phyloP scores from a whole-genome alignment of 495 filamentous ascomycete species.

The Aspergillus cristatus region DNA sequence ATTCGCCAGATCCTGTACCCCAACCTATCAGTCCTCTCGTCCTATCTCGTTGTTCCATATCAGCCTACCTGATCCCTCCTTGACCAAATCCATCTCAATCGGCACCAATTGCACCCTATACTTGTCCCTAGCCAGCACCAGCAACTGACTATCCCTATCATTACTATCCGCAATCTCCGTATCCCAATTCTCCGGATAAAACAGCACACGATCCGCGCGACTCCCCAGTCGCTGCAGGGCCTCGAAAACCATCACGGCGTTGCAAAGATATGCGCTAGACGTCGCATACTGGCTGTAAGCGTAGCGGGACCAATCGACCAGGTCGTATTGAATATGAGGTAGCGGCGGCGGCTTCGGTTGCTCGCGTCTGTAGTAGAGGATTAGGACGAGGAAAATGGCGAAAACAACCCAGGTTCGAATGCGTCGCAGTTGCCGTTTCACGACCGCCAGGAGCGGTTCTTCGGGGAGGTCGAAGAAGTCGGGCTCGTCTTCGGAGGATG shows the following conservation, averaged over 20 bases:
- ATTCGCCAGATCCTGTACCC: conserved; percentile 17
- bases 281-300: conserved; percentile 71
- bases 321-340: conserved; percentile 30
- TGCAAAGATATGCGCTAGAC: conserved; percentile 59
- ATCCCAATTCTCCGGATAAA: conserved; percentile 55
- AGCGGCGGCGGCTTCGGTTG: conserved; percentile 15
- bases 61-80: conserved; percentile 29
- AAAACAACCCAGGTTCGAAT: conserved; percentile 30
- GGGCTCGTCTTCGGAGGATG: conserved; percentile 21
- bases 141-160: conserved; percentile 43
- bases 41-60: not conserved
- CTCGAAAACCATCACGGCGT: conserved; percentile 68
- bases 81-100: conserved; percentile 45
- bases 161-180: conserved; percentile 24
- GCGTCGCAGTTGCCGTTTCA: conserved; percentile 28
- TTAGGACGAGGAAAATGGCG: conserved; percentile 20
- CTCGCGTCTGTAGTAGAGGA: conserved; percentile 21
- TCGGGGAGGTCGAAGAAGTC: conserved; percentile 39
- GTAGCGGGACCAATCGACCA: conserved; percentile 50
- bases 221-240: conserved; percentile 49
- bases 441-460: conserved; percentile 21
- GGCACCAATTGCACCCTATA: conserved; percentile 55
- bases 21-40: not conserved
- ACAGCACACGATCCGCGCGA: conserved; percentile 55
- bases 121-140: conserved; percentile 49